phyloP scores from a whole-genome alignment of 2,329 filamentous ascomycete species.

The Anthostomella pinea region DNA sequence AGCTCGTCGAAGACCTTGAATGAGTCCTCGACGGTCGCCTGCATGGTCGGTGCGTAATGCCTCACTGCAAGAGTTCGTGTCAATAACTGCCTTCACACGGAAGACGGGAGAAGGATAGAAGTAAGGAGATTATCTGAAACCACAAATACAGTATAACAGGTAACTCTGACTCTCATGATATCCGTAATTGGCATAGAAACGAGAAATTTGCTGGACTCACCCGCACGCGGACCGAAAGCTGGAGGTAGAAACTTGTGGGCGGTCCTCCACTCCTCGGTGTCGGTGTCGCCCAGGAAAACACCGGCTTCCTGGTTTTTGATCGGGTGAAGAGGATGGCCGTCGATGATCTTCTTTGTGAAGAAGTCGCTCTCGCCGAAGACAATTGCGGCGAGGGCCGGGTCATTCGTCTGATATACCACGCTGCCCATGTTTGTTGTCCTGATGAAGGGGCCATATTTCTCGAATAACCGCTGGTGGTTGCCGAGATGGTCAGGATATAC shows the following conservation, averaged over 20 bases:
- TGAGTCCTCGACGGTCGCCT: constrained; percentile 48
- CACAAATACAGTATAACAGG: too few relatives aligned
- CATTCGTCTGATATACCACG: constrained; percentile 48
- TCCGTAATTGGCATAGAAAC: too few relatives aligned
- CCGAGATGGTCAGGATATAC: constrained; percentile 57
- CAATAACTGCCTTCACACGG: too few relatives aligned
- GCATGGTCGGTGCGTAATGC: constrained; percentile 60
- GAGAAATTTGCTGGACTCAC: too few relatives aligned
- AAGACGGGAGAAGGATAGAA: too few relatives aligned
- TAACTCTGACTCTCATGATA: too few relatives aligned
- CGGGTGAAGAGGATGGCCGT: constrained; percentile 45
- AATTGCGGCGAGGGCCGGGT: constrained; percentile 44
- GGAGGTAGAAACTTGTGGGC: constrained; percentile 63
- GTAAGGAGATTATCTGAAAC: too few relatives aligned
- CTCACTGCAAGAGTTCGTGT: too few relatives aligned
- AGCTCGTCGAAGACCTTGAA: constrained; percentile 51
- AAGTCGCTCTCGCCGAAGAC: constrained; percentile 48
- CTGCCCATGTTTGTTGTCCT: constrained; percentile 51
- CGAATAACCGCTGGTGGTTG: constrained; percentile 53
- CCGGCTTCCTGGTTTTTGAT: constrained; percentile 42
- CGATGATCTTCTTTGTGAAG: constrained; percentile 52
- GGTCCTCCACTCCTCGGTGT: constrained; percentile 46
- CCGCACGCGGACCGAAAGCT: constrained; percentile 53
- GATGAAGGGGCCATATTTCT: constrained; percentile 50
- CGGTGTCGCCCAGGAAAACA: constrained; percentile 49